These are phyloP conservation scores for Sphaerostilbella broomeana DNA, from an alignment of 2,329 filamentous ascomycete species.

Conservation along the genomic window DNA sequence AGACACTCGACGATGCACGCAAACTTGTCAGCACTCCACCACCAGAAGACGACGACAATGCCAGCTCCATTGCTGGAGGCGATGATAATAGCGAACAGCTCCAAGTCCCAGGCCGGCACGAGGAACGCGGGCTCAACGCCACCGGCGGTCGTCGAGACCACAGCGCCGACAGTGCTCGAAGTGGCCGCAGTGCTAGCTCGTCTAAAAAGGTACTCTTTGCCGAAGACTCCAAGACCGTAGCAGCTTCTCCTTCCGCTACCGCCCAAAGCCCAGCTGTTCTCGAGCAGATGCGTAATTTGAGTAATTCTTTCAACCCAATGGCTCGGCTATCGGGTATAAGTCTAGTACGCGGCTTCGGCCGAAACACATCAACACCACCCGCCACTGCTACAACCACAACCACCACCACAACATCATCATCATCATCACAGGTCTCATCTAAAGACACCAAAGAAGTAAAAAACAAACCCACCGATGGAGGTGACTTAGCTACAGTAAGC, in stretches of 20 bases:
- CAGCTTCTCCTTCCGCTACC: constrained; percentile 13
- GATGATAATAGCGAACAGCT: constrained; percentile 28
- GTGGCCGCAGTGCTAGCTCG: constrained; percentile 53
- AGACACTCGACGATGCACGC: constrained; percentile 86
- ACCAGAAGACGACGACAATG: constrained; percentile 57
- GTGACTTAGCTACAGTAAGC: constrained; percentile 52
- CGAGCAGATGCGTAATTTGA: constrained; percentile 74
- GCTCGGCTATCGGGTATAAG: constrained; percentile 68
- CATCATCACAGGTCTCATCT: too few species aligned
- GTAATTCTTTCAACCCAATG: constrained; percentile 76
- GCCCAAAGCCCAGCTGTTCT: constrained; percentile 52
- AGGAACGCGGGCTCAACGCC: constrained; percentile 64
- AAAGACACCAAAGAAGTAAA: constrained; percentile 18
- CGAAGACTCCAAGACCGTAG: constrained; percentile 28
- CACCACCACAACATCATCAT: too few species aligned
- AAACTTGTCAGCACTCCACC: constrained; percentile 74
- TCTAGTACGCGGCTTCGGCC: constrained; percentile 69
- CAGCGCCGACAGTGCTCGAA: constrained; percentile 67
- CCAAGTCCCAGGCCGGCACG: constrained; percentile 31
- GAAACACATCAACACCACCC: constrained; percentile 36
- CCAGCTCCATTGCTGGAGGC: constrained; percentile 44
- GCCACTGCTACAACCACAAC: constrained; percentile 28
- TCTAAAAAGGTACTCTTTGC: constrained; percentile 51
- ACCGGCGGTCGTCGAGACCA: constrained; percentile 70
- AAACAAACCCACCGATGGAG: constrained; percentile 42